These are phyloP conservation scores for Pseudonitzschia delicatissima DNA, from an alignment of 108 stramenopile genomes.

Conservation along the genomic window DNA sequence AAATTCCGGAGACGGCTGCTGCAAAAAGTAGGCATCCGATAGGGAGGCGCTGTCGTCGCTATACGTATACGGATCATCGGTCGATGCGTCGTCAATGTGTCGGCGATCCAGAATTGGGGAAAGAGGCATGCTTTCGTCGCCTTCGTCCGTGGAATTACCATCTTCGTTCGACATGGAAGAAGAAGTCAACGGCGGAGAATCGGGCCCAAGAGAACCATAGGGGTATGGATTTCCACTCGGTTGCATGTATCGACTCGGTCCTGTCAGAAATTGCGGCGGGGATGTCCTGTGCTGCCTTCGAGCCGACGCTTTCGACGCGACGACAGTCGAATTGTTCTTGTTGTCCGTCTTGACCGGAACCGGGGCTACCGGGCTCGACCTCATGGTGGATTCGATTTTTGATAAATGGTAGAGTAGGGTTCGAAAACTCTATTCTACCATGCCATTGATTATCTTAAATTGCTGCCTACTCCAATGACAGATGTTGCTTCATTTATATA, in stretches of 20 bases:
- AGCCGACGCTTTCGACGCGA: neutral
- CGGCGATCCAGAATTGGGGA: neutral
- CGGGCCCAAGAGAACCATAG: neutral
- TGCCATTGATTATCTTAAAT: too few relatives aligned
- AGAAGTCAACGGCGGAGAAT: neutral
- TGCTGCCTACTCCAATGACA: too few relatives aligned
- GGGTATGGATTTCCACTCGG: too few relatives aligned
- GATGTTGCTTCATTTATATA: too few relatives aligned
- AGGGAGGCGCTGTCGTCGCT: slow-evolving; percentile 38
- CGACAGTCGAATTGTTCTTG: neutral
- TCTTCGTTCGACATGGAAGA: slow-evolving; percentile 1
- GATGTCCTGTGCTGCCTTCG: too few relatives aligned
- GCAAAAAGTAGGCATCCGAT: slow-evolving; percentile 39
- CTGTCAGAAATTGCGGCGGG: too few relatives aligned
- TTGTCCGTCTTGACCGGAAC: neutral
- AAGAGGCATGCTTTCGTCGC: neutral
- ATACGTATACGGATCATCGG: slow-evolving; percentile 19
- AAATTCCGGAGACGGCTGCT: slow-evolving; percentile 15
- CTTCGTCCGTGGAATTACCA: neutral
- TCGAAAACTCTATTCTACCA: too few relatives aligned
- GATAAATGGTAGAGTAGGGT: too few relatives aligned
- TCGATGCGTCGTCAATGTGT: neutral
- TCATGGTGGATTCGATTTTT: neutral
- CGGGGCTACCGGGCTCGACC: slow-evolving; percentile 1
- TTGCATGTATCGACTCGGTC: too few relatives aligned